Base-by-base conservation (phyloP, 108 stramenopile genomes). In the Pseudonitzschia delicatissima region DNA sequence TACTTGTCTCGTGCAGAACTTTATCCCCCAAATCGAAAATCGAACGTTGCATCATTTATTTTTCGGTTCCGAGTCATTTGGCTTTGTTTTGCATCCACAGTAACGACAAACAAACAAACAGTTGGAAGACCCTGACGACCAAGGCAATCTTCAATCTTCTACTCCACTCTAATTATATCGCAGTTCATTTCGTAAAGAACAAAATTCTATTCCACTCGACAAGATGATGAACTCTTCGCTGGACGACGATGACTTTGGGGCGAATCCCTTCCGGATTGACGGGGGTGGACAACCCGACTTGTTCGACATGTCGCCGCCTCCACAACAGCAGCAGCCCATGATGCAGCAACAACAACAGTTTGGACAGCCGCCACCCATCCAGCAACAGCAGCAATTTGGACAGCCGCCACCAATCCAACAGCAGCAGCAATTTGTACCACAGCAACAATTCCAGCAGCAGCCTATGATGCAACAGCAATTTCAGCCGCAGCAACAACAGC, bases 211-310 rank as follows among this genome's bases (percentile, higher is more conserved):
- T 8, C 21, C 0, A 17, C 37, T n/a, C n/a, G 7, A 23, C 27
- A 75, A 32, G 27, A 77, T 77, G 76, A 77, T 77, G 76, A 66
- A 77, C 69, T 77, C 76, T 52, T 33, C 40, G 47, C n/a, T n/a
- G n/a, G 27, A 11, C 53, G 68, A 69, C 59, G 69, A 71, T 61
- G 72, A 73, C 2, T 77, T 77, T 53, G 69, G 69, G 11, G 66
- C 64, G 4, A 77, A 77, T 40, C 76, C 76, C 18, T 77, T 77
- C 42, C 64, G 76, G 4, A 65, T 62, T 5, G 35, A 42, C 44
- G 59, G 45, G 13, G 62, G 51, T 31, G 51, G 23, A 13, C 32
- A 60, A 21, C 32, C 52, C 32, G 40, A 53, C 62, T 11, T 57
- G 0, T 40, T 47, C 60, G 29, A 49, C 26, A 17, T 58, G 15